Conservation (phyloP, 176 grass and related monocot genomes). For the Phyllostachys edulis region DNA sequence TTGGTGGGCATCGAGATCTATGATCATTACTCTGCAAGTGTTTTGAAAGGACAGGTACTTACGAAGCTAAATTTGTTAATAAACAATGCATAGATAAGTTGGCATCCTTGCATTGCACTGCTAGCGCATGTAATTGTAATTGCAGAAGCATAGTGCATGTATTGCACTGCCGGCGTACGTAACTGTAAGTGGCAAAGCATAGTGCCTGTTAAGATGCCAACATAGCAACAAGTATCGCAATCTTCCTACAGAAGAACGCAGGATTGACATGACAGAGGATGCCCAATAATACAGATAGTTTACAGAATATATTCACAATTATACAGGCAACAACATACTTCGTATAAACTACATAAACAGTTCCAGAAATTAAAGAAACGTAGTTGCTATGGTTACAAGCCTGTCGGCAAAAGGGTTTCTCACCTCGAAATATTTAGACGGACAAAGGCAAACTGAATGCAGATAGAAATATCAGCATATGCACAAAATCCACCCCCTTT, state of each 20-base stretch:
- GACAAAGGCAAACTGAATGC: constrained; percentile 69
- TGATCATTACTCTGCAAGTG: constrained; percentile 79
- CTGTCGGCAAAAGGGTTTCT: neutral
- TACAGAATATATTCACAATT: neutral
- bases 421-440: constrained; percentile 70
- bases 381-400: neutral
- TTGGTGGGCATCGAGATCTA: constrained; percentile 99
- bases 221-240: neutral
- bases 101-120: neutral
- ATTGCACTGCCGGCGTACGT: neutral
- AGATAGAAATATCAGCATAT: constrained; percentile 71
- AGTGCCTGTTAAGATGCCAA: neutral
- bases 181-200: neutral
- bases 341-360: neutral
- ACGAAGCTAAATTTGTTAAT: constrained; percentile 1
- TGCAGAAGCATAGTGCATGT: neutral
- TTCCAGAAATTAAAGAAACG: neutral
- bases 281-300: neutral
- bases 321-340: neutral
- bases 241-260: neutral
- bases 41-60: neutral
- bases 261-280: neutral
- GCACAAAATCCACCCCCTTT: constrained; percentile 86
- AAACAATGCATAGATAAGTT: neutral
- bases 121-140: neutral